A percentile compares a stretch with the other conserved stretches of the same genome.
phyloP scores from a whole-genome alignment of 352 stramenopile genomes.

The Phytophthora ramorum region DNA sequence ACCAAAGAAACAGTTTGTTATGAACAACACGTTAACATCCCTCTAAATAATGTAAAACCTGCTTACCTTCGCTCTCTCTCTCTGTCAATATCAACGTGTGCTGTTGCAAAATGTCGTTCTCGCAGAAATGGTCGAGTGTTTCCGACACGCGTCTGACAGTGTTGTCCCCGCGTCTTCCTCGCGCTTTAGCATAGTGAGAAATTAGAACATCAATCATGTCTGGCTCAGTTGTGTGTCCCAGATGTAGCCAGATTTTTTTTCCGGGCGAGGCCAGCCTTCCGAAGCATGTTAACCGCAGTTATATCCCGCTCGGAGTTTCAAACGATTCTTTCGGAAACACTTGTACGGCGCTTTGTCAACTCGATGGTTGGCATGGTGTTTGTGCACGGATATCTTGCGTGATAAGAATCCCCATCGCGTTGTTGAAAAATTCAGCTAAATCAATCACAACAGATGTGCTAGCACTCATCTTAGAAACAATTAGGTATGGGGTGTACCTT shows the following conservation, averaged over 20 bases:
- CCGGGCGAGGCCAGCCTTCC: neutral
- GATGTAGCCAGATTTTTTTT: constrained; percentile 12
- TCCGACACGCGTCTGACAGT: neutral
- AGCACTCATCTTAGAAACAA: too few species aligned
- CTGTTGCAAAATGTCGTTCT: neutral
- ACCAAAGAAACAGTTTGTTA: neutral
- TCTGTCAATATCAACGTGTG: neutral
- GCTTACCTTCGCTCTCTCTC: neutral
- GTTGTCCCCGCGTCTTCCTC: neutral
- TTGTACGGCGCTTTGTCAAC: neutral
- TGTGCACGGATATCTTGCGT: neutral
- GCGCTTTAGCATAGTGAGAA: neutral
- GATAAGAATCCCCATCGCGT: neutral
- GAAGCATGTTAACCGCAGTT: neutral
- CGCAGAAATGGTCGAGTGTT: constrained; percentile 4
- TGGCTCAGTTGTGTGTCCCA: constrained; percentile 1
- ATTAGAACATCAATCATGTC: neutral
- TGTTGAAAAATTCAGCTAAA: neutral
- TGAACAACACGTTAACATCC: neutral
- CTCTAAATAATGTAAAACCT: neutral
- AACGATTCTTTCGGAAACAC: neutral
- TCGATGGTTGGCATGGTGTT: constrained; percentile 2
- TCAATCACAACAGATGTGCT: too few species aligned
- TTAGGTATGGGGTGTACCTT: too few species aligned
- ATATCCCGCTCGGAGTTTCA: neutral